Conservation (phyloP, 2,329 filamentous ascomycete species). For the Penicillium sp. region DNA sequence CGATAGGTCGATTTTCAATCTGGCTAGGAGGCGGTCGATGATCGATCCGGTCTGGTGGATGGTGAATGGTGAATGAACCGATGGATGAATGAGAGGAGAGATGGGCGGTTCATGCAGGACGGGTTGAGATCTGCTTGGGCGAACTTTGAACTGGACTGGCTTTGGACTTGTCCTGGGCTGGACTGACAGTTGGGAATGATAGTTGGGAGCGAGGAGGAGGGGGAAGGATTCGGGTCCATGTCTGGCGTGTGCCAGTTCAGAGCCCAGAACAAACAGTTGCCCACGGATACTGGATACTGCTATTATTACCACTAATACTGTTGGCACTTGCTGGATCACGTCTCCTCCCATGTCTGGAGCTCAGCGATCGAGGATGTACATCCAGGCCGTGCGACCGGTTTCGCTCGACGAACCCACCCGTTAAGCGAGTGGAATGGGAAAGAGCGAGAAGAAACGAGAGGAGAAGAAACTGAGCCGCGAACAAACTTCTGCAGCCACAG, state of each 20-base stretch:
- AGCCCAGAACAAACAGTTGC: neutral
- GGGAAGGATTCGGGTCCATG: neutral
- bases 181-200: neutral
- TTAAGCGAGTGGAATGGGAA: neutral
- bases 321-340: neutral
- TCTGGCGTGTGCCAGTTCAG: neutral
- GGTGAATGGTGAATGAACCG: neutral
- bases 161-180: no score
- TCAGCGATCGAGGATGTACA: neutral
- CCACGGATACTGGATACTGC: neutral
- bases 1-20: conserved; percentile 26
- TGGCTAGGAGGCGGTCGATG: conserved; percentile 2
- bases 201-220: neutral
- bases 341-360: no score
- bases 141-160: neutral
- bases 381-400: neutral
- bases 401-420: neutral
- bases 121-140: neutral
- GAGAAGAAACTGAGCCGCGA: neutral
- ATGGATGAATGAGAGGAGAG: conserved; percentile 3
- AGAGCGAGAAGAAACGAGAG: neutral
- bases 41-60: neutral
- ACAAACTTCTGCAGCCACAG: neutral
- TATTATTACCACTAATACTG: neutral
- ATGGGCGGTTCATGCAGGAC: conserved; percentile 23